phyloP scores from a whole-genome alignment of 495 filamentous ascomycete species.

The Penicillium maclennaniae region DNA sequence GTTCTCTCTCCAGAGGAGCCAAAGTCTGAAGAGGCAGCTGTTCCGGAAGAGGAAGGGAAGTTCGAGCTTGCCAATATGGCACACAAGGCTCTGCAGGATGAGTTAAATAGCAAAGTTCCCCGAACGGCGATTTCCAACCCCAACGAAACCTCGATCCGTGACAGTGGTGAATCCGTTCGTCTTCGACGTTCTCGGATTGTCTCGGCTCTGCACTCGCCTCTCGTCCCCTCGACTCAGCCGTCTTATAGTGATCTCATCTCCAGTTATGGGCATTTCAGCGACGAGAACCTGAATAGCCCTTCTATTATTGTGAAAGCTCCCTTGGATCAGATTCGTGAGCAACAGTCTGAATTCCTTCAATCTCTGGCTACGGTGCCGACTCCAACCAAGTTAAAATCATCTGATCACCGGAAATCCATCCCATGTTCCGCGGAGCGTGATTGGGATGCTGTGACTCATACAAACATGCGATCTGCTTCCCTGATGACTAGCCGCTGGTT shows the following conservation, averaged over 20 bases:
- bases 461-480: slow-evolving; percentile 78
- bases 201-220: slow-evolving; percentile 38
- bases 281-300: slow-evolving; percentile 7
- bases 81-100: slow-evolving; percentile 40
- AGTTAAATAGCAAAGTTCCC: slow-evolving; percentile 19
- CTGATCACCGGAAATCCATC: slow-evolving; percentile 38
- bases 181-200: slow-evolving; percentile 43
- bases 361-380: slow-evolving; percentile 28
- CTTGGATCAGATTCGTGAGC: slow-evolving; percentile 14
- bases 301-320: slow-evolving; percentile 2
- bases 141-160: slow-evolving; percentile 22
- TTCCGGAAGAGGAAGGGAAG: slow-evolving; percentile 19
- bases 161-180: slow-evolving; percentile 33
- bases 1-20: slow-evolving; percentile 52
- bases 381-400: slow-evolving; percentile 24
- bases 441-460: slow-evolving; percentile 62
- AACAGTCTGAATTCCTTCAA: slow-evolving; percentile 28
- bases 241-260: slow-evolving; percentile 41
- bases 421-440: slow-evolving; percentile 51
- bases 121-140: slow-evolving; percentile 13
- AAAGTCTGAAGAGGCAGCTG: slow-evolving; percentile 8
- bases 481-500: slow-evolving; percentile 82
- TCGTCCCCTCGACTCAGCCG: slow-evolving; percentile 37
- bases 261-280: slow-evolving; percentile 23
- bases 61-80: slow-evolving; percentile 41